Evolutionary conservation across 1,284 basidiomycete species (phyloP).

Genomic region (Waitea zeae): DNA sequence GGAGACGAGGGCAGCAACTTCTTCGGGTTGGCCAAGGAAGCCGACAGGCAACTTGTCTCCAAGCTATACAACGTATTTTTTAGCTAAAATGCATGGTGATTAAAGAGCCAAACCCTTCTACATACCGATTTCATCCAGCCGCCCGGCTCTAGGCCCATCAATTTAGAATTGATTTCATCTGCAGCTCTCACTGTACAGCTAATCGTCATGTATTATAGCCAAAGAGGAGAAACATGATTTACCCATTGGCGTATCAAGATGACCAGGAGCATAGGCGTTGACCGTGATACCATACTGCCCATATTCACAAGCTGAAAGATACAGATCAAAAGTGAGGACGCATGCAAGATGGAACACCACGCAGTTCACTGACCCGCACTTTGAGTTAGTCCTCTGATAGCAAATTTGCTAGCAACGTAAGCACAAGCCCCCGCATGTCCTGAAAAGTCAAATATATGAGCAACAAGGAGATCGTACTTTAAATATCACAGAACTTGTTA

Average conservation of each 20-base stretch:
- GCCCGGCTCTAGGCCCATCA: neutral
- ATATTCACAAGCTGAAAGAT: conserved; percentile 14
- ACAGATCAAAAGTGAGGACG: neutral
- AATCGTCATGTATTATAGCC: neutral
- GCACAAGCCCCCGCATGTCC: too few relatives aligned
- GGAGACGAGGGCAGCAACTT: conserved; percentile 25
- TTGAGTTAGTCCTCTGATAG: too few relatives aligned
- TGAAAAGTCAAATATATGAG: too few relatives aligned
- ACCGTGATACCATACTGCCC: conserved; percentile 15
- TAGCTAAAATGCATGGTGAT: neutral
- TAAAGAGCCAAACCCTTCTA: conserved; percentile 1
- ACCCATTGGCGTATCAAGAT: conserved; percentile 6
- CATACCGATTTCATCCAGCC: neutral
- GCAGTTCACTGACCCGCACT: too few relatives aligned
- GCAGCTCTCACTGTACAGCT: neutral
- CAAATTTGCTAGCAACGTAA: too few relatives aligned
- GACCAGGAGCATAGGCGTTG: conserved; percentile 17
- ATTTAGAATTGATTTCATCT: neutral
- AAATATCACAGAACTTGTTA: too few relatives aligned
- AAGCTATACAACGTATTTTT: conserved; percentile 2
- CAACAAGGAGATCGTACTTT: too few relatives aligned
- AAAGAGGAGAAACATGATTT: too few relatives aligned
- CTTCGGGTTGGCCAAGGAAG: conserved; percentile 17
- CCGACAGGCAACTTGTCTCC: conserved; percentile 9
- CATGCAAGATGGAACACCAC: too few relatives aligned